Evolutionary conservation across 2,329 filamentous ascomycete genomes (phyloP), one percentile per base, ranked within the genome.

Genomic region (Apiospora arundinis): DNA sequence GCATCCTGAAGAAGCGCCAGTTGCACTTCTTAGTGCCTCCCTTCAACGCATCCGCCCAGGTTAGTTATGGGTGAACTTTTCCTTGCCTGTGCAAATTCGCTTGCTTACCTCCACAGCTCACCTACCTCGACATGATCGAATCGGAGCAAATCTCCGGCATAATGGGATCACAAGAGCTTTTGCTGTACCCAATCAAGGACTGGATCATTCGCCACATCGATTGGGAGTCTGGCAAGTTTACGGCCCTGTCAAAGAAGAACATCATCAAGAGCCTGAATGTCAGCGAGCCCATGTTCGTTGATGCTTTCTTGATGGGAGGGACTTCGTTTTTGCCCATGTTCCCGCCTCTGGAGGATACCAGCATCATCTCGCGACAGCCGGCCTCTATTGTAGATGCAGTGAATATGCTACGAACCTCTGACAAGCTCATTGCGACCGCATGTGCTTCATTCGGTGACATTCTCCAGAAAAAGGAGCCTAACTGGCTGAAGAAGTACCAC

Each of bases 11-110:
- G 76, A 85, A 91, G 74, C 89, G 92, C 73, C 87, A 87, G 1
- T 84, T 97, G 71, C 89, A 93, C 73, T 97, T 95, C 78, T 85
- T 94, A 67, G 92, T 97, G 63, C 92, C 95, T 16, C 95, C 95
- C 1, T 97, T 94, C 84, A 95, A 92, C 81, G 94, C 95, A 48
- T 92, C 92, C 77, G 93, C 94, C 72, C 94, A 97, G 90, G 93
- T 95, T 82, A 79, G 85, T 67, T 18, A 63, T 14, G 28, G 16
- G 56, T 40, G 28, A 63, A 63, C 32, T 12, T 9, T 8, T 18
- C 56, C 56, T 8, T n/a, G 7, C 65, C 14, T 11, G 65, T n/a
- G n/a, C 16, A 14, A 18, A 2, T 28, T n/a, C 44, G 9, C 80
- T 37, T 68, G 82, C 74, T 77, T 67, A 77, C 74, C 56, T 46